Conservation (phyloP, 257 asterid species). For the Nicotiana obtusifolia region DNA sequence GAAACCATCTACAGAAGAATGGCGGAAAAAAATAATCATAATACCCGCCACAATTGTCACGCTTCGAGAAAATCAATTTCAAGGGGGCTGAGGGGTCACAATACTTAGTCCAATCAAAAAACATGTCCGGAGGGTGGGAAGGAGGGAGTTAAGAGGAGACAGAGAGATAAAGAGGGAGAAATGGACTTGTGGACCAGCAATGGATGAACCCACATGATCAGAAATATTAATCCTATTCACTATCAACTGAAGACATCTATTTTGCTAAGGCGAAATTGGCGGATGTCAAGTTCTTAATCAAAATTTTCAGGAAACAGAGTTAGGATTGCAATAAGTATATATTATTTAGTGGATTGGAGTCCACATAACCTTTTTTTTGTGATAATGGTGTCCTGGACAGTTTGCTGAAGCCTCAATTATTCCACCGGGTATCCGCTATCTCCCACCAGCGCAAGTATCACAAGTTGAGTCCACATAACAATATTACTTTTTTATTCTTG, state of each 20-base stretch:
- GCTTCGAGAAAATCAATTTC: neutral
- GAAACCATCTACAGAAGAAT: neutral
- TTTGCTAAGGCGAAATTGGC: neutral
- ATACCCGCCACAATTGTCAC: neutral
- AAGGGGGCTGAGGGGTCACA: neutral
- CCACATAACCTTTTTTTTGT: neutral
- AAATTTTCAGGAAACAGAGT: neutral
- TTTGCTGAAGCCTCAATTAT: neutral
- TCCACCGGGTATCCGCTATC: neutral
- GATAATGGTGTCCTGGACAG: neutral
- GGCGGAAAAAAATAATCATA: neutral
- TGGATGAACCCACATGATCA: neutral
- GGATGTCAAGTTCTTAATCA: neutral
- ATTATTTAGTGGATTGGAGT: neutral
- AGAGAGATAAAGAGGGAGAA: neutral
- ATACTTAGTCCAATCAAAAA: neutral
- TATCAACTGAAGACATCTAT: neutral
- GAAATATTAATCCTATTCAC: neutral
- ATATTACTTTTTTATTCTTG: neutral
- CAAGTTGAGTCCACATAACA: neutral
- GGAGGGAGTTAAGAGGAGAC: neutral
- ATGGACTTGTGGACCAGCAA: neutral
- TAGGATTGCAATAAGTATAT: neutral
- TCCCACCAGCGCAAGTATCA: neutral
- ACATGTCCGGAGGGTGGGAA: neutral